phyloP scores from a whole-genome alignment of 1,284 basidiomycete species.

The Trametes sp. region DNA sequence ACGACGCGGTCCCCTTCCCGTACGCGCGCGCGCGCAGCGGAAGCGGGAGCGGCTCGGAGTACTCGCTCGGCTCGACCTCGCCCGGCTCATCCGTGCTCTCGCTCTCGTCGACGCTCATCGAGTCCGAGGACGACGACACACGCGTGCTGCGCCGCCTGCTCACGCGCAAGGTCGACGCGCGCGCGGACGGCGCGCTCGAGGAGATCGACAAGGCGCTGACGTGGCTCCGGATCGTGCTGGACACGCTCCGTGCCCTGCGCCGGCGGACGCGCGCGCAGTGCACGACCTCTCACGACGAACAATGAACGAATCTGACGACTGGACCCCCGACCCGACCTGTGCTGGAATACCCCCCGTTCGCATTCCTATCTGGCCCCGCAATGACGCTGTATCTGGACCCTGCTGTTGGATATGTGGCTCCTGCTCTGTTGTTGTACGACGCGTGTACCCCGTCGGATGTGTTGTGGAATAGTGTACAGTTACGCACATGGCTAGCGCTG shows the following conservation, averaged over 20 bases:
- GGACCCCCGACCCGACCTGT: neutral
- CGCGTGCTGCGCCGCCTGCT: slow-evolving; percentile 64
- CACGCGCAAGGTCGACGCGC: slow-evolving; percentile 66
- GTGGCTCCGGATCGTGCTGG: slow-evolving; percentile 71
- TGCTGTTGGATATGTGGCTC: slow-evolving; percentile 10
- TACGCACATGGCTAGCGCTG: neutral
- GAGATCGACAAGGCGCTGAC: slow-evolving; percentile 63
- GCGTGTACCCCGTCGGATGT: slow-evolving; percentile 4
- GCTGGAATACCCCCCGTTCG: neutral
- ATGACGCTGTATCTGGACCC: slow-evolving; percentile 2
- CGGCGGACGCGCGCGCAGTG: slow-evolving; percentile 48
- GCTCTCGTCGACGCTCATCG: slow-evolving; percentile 46
- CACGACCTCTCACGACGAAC: slow-evolving; percentile 1
- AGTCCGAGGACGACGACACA: slow-evolving; percentile 64
- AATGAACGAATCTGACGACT: neutral
- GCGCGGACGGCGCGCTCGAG: slow-evolving; percentile 64
- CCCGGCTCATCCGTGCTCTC: slow-evolving; percentile 44
- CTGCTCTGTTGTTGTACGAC: slow-evolving; percentile 7
- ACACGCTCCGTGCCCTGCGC: slow-evolving; percentile 64
- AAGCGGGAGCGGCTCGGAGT: slow-evolving; percentile 25
- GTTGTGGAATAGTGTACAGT: slow-evolving; percentile 17
- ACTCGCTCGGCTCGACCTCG: slow-evolving; percentile 35
- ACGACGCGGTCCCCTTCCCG: slow-evolving; percentile 25
- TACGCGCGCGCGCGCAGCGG: slow-evolving; percentile 16
- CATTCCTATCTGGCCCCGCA: neutral